Evolutionary conservation across 805 yeast species (phyloP).

Genomic region (Cyberlindnera lachancei): DNA sequence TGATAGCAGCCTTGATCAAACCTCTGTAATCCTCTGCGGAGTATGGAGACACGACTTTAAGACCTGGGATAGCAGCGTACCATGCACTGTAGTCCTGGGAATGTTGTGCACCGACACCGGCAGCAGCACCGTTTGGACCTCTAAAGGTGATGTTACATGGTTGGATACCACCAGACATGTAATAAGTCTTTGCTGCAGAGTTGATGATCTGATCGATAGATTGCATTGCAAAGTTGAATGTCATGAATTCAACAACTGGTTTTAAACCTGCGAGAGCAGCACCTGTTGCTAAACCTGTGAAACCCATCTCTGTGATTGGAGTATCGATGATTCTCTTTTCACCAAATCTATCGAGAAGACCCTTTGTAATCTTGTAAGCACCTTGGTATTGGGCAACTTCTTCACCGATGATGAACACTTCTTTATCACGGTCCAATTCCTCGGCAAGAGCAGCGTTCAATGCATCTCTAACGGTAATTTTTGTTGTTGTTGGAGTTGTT

Average conservation of each 20-base stretch:
- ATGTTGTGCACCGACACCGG: conserved; percentile 99
- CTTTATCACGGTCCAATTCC: conserved; percentile 93
- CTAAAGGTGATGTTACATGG: conserved; percentile 96
- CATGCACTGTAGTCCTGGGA: conserved; percentile 96
- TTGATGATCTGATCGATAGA: conserved; percentile 97
- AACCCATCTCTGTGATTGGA: conserved; percentile 99
- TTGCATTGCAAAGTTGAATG: conserved; percentile 99
- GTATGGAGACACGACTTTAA: conserved; percentile 93
- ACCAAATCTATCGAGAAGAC: conserved; percentile 80
- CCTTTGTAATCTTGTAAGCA: conserved; percentile 96
- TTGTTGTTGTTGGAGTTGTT: conserved; percentile 6
- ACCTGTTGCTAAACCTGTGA: conserved; percentile 93
- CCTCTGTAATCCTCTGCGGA: conserved; percentile 96
- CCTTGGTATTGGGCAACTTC: conserved; percentile 99
- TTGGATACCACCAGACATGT: conserved; percentile 99
- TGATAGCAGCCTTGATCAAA: conserved; percentile 87
- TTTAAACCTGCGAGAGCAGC: conserved; percentile 70
- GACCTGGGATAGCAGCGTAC: conserved; percentile 98
- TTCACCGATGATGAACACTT: conserved; percentile 95
- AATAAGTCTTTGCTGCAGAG: conserved; percentile 97
- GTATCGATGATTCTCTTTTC: conserved; percentile 72
- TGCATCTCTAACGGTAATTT: conserved; percentile 94
- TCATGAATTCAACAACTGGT: conserved; percentile 98
- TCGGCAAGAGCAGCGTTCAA: conserved; percentile 92
- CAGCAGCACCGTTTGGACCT: conserved; percentile 99